phyloP scores from a whole-genome alignment of 2,329 filamentous ascomycete genomes.

The Ophiostoma perfectum region DNA sequence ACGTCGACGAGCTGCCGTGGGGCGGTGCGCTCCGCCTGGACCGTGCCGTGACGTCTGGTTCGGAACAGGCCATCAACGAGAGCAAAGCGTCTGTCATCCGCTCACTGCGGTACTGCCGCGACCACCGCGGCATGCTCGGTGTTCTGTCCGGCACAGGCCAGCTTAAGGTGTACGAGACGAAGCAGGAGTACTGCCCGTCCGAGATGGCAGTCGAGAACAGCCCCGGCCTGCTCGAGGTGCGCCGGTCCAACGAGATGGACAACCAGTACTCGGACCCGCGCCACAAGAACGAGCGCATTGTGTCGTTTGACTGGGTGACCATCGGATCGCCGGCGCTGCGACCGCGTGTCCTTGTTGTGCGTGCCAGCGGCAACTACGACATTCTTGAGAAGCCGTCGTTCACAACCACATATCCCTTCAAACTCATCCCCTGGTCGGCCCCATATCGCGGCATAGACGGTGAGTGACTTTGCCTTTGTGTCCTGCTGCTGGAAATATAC shows the following conservation, averaged over 20 bases:
- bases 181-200: constrained; percentile 46
- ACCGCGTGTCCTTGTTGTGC: constrained; percentile 54
- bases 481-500: no score
- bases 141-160: constrained; percentile 59
- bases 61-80: constrained; percentile 45
- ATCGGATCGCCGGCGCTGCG: constrained; percentile 50
- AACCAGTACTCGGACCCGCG: constrained; percentile 49
- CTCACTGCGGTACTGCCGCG: constrained; percentile 58
- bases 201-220: constrained; percentile 41
- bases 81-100: constrained; percentile 57
- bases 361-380: constrained; percentile 56
- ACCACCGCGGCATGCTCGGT: constrained; percentile 56
- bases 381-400: constrained; percentile 57
- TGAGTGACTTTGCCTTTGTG: no score
- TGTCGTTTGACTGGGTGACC: constrained; percentile 64
- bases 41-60: constrained; percentile 51
- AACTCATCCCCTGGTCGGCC: constrained; percentile 56
- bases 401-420: constrained; percentile 53
- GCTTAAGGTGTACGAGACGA: constrained; percentile 55
- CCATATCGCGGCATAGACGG: constrained; percentile 51
- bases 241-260: constrained; percentile 58
- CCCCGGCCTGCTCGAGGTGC: constrained; percentile 55
- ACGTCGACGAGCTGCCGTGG: constrained; percentile 58
- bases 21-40: constrained; percentile 56
- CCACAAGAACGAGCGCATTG: constrained; percentile 54